Conservation (phyloP, 495 filamentous ascomycete genomes). For the Aspergillus cavernicola region DNA sequence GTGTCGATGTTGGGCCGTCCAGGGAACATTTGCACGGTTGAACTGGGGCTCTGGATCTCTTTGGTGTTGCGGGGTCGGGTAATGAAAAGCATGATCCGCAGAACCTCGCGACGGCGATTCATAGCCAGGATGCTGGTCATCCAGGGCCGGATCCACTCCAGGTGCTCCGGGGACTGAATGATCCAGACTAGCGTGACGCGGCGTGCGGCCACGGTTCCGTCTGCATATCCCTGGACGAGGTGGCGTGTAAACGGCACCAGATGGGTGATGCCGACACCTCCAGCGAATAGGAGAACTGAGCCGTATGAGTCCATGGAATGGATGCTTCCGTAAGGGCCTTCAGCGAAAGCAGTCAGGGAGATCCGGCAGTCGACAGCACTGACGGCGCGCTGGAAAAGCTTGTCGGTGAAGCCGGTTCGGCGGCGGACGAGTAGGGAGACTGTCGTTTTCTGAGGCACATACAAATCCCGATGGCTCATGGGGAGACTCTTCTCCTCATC, state of each 20-base stretch:
- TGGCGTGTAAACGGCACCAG: constrained; percentile 85
- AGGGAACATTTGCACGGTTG: constrained; percentile 79
- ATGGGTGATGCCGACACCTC: constrained; percentile 91
- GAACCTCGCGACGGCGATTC: constrained; percentile 70
- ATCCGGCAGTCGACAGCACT: constrained; percentile 39
- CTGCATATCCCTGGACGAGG: constrained; percentile 67
- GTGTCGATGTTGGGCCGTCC: constrained; percentile 78
- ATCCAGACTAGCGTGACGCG: constrained; percentile 85
- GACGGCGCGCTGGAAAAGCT: constrained; percentile 63
- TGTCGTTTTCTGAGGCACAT: constrained; percentile 47
- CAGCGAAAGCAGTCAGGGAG: constrained; percentile 60
- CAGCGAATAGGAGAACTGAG: constrained; percentile 83
- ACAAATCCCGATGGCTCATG: constrained; percentile 32
- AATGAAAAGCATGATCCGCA: constrained; percentile 82
- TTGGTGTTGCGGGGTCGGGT: constrained; percentile 72
- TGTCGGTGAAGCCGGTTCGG: constrained; percentile 82
- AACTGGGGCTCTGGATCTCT: constrained; percentile 65
- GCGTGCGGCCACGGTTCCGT: constrained; percentile 73
- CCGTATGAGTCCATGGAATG: constrained; percentile 87
- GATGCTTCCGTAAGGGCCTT: constrained; percentile 84
- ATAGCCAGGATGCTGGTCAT: constrained; percentile 83
- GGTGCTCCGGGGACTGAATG: constrained; percentile 77
- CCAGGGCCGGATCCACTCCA: constrained; percentile 92
- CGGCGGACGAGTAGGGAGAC: constrained; percentile 79
- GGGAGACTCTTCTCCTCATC: constrained; percentile 44